Evolutionary conservation across 2,329 filamentous ascomycete genomes (phyloP).

Genomic region (Botryotinia globosa): DNA sequence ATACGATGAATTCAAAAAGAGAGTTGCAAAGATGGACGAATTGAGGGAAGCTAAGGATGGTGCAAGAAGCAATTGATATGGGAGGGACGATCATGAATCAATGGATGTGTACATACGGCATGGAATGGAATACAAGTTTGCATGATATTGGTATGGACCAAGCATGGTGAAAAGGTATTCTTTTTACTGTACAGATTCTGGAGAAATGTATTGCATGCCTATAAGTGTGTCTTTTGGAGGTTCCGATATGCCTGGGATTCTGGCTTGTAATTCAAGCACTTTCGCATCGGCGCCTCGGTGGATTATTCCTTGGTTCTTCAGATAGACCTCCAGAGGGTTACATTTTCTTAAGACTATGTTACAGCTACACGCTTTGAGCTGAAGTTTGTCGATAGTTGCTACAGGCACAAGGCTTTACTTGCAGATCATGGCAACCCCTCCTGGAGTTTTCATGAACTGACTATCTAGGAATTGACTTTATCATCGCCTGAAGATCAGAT

Average conservation of each 20-base stretch:
- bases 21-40: constrained; percentile 98
- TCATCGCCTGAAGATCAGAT: neutral
- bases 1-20: constrained; percentile 97
- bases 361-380: neutral
- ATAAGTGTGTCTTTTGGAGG: neutral
- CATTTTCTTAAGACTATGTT: neutral
- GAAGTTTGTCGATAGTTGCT: neutral
- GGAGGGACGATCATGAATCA: neutral
- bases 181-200: neutral
- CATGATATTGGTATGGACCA: constrained; percentile 1
- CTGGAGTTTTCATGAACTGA: too few relatives aligned
- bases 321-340: neutral
- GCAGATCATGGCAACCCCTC: neutral
- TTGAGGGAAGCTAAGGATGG: constrained; percentile 81
- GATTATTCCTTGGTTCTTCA: neutral
- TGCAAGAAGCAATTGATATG: constrained; percentile 72
- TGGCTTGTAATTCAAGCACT: neutral
- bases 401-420: neutral
- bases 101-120: constrained; percentile 29
- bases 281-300: neutral
- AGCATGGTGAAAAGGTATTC: neutral
- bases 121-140: constrained; percentile 24
- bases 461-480: neutral
- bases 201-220: neutral
- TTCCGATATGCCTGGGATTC: neutral